Conservation (phyloP, 2,329 filamentous ascomycete species). For the Penicillium occitanis region DNA sequence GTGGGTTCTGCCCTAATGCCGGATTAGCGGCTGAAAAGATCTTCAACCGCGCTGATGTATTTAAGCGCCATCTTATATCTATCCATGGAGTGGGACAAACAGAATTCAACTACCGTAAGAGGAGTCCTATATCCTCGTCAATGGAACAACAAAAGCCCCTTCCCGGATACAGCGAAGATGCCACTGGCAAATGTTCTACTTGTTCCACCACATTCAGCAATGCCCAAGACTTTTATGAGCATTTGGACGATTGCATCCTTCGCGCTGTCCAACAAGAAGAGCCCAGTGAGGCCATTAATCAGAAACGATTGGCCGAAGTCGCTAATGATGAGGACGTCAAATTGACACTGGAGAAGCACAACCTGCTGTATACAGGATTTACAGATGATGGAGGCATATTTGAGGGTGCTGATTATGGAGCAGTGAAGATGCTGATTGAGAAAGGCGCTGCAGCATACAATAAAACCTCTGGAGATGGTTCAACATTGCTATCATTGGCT, state of each 20-base stretch:
- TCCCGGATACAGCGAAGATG: slow-evolving; percentile 69
- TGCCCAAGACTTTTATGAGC: slow-evolving; percentile 96
- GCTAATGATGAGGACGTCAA: slow-evolving; percentile 59
- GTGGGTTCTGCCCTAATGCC: slow-evolving; percentile 87
- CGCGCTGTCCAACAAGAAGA: slow-evolving; percentile 62
- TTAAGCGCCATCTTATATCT: slow-evolving; percentile 88
- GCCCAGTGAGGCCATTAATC: slow-evolving; percentile 58
- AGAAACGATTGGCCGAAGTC: slow-evolving; percentile 57
- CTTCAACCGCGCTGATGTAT: slow-evolving; percentile 92
- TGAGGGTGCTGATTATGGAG: too few species aligned
- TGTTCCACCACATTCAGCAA: slow-evolving; percentile 81
- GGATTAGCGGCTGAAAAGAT: slow-evolving; percentile 89
- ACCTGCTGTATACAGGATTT: slow-evolving; percentile 46
- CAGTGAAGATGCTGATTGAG: too few species aligned
- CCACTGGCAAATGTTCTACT: slow-evolving; percentile 86
- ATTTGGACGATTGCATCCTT: slow-evolving; percentile 72
- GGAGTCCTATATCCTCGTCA: slow-evolving; percentile 48
- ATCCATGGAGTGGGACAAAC: slow-evolving; percentile 92
- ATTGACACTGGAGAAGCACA: slow-evolving; percentile 59
- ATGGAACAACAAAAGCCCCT: slow-evolving; percentile 58
- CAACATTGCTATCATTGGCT: too few species aligned
- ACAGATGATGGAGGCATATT: too few species aligned
- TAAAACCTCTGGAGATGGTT: too few species aligned
- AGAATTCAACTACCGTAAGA: slow-evolving; percentile 86
- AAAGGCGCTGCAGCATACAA: too few species aligned